Conservation (phyloP, 305 asterid species). For the Fraxinus angustifolia region DNA sequence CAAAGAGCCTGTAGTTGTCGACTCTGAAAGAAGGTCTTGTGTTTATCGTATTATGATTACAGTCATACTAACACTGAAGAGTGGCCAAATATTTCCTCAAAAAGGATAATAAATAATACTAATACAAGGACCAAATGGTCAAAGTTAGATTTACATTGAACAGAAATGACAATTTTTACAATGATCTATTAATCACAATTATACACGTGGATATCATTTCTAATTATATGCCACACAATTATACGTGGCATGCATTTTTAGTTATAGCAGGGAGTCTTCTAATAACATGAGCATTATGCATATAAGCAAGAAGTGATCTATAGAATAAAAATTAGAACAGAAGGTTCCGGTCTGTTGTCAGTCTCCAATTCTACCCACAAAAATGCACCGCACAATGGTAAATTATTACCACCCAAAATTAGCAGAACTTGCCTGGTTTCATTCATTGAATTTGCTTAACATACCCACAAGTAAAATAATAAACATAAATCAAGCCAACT, state of each 20-base stretch:
- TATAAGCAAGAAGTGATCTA: neutral
- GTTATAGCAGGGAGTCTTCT: neutral
- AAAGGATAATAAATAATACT: neutral
- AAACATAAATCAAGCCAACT: neutral
- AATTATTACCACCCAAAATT: neutral
- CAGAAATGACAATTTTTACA: neutral
- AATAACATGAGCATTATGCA: neutral
- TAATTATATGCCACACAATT: neutral
- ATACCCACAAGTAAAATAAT: neutral
- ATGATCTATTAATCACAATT: neutral
- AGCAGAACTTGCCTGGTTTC: neutral
- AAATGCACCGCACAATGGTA: neutral
- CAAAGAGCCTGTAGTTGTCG: neutral
- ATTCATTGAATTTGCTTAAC: neutral
- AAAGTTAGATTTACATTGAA: neutral
- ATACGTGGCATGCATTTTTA: neutral
- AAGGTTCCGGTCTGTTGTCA: neutral
- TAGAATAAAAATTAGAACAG: neutral
- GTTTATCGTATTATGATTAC: neutral
- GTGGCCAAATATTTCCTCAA: neutral
- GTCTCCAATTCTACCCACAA: neutral
- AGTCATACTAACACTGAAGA: neutral
- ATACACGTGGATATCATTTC: neutral
- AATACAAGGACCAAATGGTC: neutral
- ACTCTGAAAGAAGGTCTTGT: neutral